phyloP scores from a whole-genome alignment of 1,284 basidiomycete genomes.

The Trametes hirsuta region DNA sequence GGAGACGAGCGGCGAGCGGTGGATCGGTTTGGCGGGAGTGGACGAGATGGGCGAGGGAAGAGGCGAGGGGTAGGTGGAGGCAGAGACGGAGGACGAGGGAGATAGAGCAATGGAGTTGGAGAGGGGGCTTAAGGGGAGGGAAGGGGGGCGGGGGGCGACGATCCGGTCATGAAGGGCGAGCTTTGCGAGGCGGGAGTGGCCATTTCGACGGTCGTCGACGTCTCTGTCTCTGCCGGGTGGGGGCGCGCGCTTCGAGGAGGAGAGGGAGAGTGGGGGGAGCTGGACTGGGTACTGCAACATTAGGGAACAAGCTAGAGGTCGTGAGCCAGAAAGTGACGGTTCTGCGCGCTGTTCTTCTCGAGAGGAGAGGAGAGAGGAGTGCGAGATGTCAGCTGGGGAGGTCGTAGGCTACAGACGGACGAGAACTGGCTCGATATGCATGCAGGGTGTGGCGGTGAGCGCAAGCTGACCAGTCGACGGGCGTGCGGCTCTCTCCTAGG shows the following conservation, averaged over 20 bases:
- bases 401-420: conserved; percentile 26
- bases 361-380: conserved; percentile 25
- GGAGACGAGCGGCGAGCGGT: conserved; percentile 36
- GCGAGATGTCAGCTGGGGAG: conserved; percentile 28
- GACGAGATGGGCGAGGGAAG: conserved; percentile 30
- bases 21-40: conserved; percentile 32
- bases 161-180: conserved; percentile 34
- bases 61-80: conserved; percentile 34
- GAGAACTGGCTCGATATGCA: conserved; percentile 31
- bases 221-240: conserved; percentile 32
- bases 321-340: conserved; percentile 24
- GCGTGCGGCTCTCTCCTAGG: conserved; percentile 19
- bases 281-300: conserved; percentile 74
- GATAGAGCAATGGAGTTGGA: conserved; percentile 23
- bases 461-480: conserved; percentile 25
- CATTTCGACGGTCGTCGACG: conserved; percentile 32
- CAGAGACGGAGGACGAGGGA: conserved; percentile 34
- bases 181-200: conserved; percentile 31
- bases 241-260: conserved; percentile 36
- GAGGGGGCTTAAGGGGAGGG: conserved; percentile 20
- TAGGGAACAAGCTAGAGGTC: conserved; percentile 30
- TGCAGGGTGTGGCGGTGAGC: conserved; percentile 30
- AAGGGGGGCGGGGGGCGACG: conserved; percentile 31
- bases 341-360: conserved; percentile 31
- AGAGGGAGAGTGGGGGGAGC: conserved; percentile 54